Evolutionary conservation across 176 grass and related monocot genomes (phyloP).

Genomic region (Oryza glumipatula): DNA sequence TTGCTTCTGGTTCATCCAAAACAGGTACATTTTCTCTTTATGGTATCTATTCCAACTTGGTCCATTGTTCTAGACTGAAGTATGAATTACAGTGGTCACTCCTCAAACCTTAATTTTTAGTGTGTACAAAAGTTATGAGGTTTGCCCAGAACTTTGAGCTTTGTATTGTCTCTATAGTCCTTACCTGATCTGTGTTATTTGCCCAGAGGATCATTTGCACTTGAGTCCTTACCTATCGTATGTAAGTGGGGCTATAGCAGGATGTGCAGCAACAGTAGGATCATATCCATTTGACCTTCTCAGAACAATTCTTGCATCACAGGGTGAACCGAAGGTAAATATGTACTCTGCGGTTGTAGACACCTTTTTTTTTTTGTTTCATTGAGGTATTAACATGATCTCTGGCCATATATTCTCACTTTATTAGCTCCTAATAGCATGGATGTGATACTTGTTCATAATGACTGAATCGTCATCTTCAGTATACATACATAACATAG

Average conservation of each 20-base stretch:
- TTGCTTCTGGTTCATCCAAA: slow-evolving; percentile 90
- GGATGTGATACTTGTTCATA: neutral
- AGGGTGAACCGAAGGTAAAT: slow-evolving; percentile 98
- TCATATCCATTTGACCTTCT: slow-evolving; percentile 99
- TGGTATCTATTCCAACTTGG: neutral
- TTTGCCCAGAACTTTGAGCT: neutral
- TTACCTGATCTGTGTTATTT: slow-evolving; percentile 36
- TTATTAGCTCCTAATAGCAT: neutral
- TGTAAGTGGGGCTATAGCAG: slow-evolving; percentile 91
- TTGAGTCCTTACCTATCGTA: slow-evolving; percentile 91
- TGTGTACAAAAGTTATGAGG: neutral
- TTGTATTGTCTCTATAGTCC: slow-evolving; percentile 5
- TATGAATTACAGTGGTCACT: slow-evolving; percentile 15
- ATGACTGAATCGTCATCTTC: slow-evolving; percentile 10
- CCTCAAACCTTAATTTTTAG: slow-evolving; percentile 1
- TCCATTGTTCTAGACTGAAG: neutral
- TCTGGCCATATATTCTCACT: neutral
- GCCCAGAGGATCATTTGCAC: slow-evolving; percentile 87
- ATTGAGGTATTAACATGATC: neutral
- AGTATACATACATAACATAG: slow-evolving; percentile 2
- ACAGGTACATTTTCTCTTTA: slow-evolving; percentile 56
- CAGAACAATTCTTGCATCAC: slow-evolving; percentile 97
- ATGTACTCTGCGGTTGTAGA: neutral
- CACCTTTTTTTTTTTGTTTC: neutral
- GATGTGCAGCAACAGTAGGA: slow-evolving; percentile 86